phyloP scores from a whole-genome alignment of 768 basidiomycete genomes.

The Russula lepida region DNA sequence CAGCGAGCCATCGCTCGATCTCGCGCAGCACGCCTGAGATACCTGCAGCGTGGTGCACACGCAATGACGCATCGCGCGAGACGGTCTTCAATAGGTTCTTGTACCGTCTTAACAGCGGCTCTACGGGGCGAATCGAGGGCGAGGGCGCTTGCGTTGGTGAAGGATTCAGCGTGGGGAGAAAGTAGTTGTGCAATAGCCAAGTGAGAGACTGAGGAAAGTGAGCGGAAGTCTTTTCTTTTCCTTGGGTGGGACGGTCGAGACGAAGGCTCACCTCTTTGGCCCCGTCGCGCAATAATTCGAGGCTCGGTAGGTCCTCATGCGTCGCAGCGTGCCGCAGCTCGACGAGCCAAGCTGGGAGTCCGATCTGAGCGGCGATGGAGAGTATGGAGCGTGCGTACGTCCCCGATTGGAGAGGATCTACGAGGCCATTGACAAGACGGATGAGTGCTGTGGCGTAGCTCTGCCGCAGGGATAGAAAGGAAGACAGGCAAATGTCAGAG shows the following conservation, averaged over 20 bases:
- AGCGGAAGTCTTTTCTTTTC: no score
- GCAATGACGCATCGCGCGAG: constrained; percentile 56
- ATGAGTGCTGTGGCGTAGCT: constrained; percentile 76
- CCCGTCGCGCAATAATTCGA: constrained; percentile 71
- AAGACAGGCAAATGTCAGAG: constrained; percentile 22
- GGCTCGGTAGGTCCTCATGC: constrained; percentile 86
- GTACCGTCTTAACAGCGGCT: constrained; percentile 65
- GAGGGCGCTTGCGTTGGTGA: constrained; percentile 22
- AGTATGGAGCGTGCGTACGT: constrained; percentile 87
- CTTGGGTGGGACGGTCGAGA: not conserved
- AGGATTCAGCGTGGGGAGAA: constrained; percentile 62
- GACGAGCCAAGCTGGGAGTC: constrained; percentile 82
- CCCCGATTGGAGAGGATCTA: constrained; percentile 88
- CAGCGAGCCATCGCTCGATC: constrained; percentile 72
- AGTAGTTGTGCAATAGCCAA: constrained; percentile 83
- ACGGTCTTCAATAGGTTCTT: constrained; percentile 57
- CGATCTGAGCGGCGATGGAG: constrained; percentile 77
- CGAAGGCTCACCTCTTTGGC: constrained; percentile 50
- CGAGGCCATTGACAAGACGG: constrained; percentile 88
- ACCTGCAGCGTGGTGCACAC: constrained; percentile 40
- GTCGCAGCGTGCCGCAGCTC: constrained; percentile 92
- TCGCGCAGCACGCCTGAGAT: constrained; percentile 46
- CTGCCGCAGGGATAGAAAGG: constrained; percentile 54
- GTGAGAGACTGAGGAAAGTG: constrained; percentile 49
- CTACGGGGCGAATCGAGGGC: constrained; percentile 43